phyloP scores from a whole-genome alignment of 2,329 filamentous ascomycete genomes.

The Colletotrichum sp. region DNA sequence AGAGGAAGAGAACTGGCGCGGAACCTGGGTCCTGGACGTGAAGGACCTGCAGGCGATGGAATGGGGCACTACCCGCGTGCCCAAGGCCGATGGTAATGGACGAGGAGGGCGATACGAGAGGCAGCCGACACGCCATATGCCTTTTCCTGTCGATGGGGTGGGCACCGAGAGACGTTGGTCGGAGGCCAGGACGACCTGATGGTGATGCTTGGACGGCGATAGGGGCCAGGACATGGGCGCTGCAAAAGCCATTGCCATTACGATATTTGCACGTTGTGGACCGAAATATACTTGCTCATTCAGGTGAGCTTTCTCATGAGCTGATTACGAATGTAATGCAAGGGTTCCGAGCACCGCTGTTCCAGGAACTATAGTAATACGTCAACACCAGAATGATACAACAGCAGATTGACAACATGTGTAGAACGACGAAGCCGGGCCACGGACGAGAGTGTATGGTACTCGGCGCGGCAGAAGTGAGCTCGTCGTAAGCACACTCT shows the following conservation, averaged over 20 bases:
- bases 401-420: not conserved
- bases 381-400: not conserved
- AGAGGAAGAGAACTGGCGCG: slow-evolving; percentile 26
- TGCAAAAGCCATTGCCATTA: not conserved
- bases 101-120: slow-evolving; percentile 15
- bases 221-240: not conserved
- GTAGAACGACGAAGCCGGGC: too few relatives aligned
- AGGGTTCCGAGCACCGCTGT: not conserved
- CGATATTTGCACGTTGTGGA: fast-evolving
- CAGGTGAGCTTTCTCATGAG: fast-evolving
- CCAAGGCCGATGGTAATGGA: not conserved
- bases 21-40: slow-evolving; percentile 24
- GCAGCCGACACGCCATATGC: slow-evolving; percentile 22
- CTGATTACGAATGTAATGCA: not conserved
- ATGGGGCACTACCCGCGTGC: slow-evolving; percentile 15
- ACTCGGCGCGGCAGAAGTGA: not conserved
- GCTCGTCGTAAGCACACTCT: fast-evolving
- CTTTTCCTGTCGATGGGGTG: slow-evolving; percentile 4
- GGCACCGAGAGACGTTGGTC: not conserved
- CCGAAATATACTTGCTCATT: fast-evolving
- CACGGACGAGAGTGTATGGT: not conserved
- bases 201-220: slow-evolving; percentile 20
- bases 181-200: slow-evolving; percentile 26
- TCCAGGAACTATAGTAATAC: not conserved
- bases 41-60: slow-evolving; percentile 24